These are phyloP conservation scores for Helicostylum pulchrum DNA, from an alignment of 192 early-diverging fungal genomes.

Conservation along the genomic window DNA sequence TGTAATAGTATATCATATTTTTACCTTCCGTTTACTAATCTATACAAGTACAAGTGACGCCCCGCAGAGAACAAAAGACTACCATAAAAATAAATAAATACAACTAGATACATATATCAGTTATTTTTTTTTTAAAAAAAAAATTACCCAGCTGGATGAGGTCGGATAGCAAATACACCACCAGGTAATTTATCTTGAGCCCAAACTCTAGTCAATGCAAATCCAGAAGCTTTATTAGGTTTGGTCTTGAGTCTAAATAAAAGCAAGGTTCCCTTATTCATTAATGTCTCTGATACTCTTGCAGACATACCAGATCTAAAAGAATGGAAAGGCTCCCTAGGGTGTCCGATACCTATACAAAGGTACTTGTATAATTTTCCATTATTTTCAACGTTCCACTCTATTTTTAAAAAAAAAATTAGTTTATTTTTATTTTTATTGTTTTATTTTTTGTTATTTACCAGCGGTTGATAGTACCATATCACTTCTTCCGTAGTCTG, in stretches of 20 bases:
- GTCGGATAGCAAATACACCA: conserved; percentile 26
- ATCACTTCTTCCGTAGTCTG: conserved; percentile 7
- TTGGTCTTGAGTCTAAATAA: conserved; percentile 26
- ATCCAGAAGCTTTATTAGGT: not conserved
- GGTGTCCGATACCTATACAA: conserved; percentile 26
- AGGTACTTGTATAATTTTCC: conserved; percentile 25
- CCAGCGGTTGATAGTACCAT: conserved; percentile 3
- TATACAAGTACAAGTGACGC: conserved; percentile 13
- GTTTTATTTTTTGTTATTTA: not conserved
- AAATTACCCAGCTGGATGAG: conserved; percentile 25
- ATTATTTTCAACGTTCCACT: conserved; percentile 21
- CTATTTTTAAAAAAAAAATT: conserved; percentile 9
- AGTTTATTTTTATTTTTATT: not conserved
- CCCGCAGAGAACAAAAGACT: conserved; percentile 28
- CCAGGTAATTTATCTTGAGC: conserved; percentile 17
- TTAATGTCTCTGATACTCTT: not conserved
- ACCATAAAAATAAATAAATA: not conserved
- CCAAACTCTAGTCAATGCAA: conserved; percentile 22
- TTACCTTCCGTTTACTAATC: conserved; percentile 28
- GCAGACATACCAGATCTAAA: conserved; percentile 4
- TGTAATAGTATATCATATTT: not conserved
- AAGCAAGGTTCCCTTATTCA: conserved; percentile 14
- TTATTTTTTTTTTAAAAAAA: not conserved
- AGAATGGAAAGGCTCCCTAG: conserved; percentile 5
- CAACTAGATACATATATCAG: not conserved